A percentile compares a stretch with the other conserved stretches of the same genome.
These are phyloP conservation scores for Ilyonectria destructans DNA, from an alignment of 2,329 filamentous ascomycete genomes.

Conservation along the genomic window DNA sequence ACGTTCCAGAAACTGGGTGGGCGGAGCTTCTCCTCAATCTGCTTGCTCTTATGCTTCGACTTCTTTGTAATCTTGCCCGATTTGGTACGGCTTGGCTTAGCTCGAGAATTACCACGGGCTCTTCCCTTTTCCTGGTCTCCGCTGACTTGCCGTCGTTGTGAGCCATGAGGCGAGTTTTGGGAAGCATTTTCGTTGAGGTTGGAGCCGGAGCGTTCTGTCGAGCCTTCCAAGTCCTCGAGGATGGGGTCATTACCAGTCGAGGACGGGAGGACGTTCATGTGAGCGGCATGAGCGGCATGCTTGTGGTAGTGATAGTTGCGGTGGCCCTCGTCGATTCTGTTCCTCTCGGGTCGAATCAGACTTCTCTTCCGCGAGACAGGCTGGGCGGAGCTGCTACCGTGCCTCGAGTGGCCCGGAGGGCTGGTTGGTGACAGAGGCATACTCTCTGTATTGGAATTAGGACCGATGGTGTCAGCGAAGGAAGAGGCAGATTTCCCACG, in stretches of 20 bases:
- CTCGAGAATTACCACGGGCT: constrained; percentile 46
- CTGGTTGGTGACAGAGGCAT: constrained; percentile 68
- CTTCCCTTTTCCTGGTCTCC: constrained; percentile 54
- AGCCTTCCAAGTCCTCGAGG: constrained; percentile 82
- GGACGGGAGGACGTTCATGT: constrained; percentile 92
- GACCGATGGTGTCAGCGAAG: constrained; percentile 72
- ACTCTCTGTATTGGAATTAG: constrained; percentile 71
- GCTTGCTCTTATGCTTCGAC: constrained; percentile 65
- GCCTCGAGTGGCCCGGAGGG: constrained; percentile 52
- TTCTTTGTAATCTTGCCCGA: constrained; percentile 78
- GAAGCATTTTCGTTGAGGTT: constrained; percentile 64
- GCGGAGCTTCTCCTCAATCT: constrained; percentile 75
- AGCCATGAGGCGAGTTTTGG: constrained; percentile 60
- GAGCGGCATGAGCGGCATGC: constrained; percentile 93
- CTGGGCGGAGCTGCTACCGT: constrained; percentile 50
- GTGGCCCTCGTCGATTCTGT: constrained; percentile 87
- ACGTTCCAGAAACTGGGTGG: constrained; percentile 95
- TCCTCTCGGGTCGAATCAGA: constrained; percentile 90
- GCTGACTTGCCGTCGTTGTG: constrained; percentile 54
- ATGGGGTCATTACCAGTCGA: constrained; percentile 94
- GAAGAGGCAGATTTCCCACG: constrained; percentile 73
- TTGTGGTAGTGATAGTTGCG: constrained; percentile 97
- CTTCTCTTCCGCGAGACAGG: constrained; percentile 82
- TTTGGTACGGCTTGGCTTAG: constrained; percentile 60
- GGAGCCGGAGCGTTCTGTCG: constrained; percentile 68